A percentile compares a stretch with the other conserved stretches of the same genome.
Conservation (phyloP, 805 yeast species). For the Metschnikowia cubensis region DNA sequence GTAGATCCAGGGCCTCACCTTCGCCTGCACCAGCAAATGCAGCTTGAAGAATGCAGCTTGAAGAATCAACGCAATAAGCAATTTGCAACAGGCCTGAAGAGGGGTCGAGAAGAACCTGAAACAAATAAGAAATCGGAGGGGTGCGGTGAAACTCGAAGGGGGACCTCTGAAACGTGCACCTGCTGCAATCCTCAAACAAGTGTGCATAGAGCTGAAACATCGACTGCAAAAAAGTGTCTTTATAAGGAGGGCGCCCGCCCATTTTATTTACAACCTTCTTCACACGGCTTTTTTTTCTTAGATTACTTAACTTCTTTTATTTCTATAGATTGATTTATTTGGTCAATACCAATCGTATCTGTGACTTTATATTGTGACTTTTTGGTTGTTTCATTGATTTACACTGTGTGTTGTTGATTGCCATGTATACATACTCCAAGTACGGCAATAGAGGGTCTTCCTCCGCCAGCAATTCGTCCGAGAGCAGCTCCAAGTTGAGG, state of each 20-base stretch:
- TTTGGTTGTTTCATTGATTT: too few species aligned
- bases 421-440: constrained; percentile 18
- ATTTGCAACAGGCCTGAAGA: too few species aligned
- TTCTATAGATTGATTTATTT: too few species aligned
- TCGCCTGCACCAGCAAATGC: neutral
- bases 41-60: neutral
- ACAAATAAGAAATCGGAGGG: neutral
- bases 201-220: constrained; percentile 6
- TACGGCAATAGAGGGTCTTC: constrained; percentile 12
- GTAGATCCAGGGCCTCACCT: neutral
- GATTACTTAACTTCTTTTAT: neutral
- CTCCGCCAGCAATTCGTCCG: constrained; percentile 8
- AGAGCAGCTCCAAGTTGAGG: constrained; percentile 7
- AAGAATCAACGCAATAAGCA: neutral
- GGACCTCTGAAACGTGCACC: neutral
- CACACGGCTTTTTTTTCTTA: neutral
- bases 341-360: too few species aligned
- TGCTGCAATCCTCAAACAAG: constrained; percentile 3
- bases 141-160: neutral
- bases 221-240: constrained; percentile 3
- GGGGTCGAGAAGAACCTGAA: neutral
- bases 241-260: constrained; percentile 1
- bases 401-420: too few species aligned
- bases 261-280: neutral
- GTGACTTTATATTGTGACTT: too few species aligned